Percentiles rank a stretch among this genome's conserved stretches.
These are phyloP conservation scores for Endocarpon pusillum DNA, from an alignment of 495 filamentous ascomycete species.

Conservation along the genomic window DNA sequence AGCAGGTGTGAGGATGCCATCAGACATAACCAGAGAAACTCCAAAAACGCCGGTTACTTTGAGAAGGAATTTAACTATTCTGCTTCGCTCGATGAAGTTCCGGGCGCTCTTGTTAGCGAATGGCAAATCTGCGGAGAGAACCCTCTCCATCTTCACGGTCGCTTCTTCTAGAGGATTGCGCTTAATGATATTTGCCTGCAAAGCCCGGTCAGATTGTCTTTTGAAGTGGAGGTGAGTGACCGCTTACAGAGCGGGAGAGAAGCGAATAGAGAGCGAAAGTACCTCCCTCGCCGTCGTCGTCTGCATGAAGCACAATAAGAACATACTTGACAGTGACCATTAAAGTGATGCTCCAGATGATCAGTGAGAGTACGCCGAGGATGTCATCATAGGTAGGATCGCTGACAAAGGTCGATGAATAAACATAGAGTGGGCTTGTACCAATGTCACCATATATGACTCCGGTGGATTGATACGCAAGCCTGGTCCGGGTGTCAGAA, in stretches of 20 bases:
- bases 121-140: conserved; percentile 35
- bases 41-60: conserved; percentile 55
- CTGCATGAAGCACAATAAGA: conserved; percentile 45
- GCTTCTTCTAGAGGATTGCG: conserved; percentile 38
- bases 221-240: neutral
- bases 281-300: conserved; percentile 56
- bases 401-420: conserved; percentile 44
- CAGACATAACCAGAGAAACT: conserved; percentile 48
- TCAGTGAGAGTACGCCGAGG: conserved; percentile 45
- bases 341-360: conserved; percentile 51
- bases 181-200: conserved; percentile 35
- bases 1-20: conserved; percentile 53
- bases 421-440: conserved; percentile 51
- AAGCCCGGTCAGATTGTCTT: neutral
- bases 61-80: conserved; percentile 30
- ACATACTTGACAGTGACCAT: conserved; percentile 55
- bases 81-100: conserved; percentile 38
- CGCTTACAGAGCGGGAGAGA: conserved; percentile 40
- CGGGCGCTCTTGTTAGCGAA: conserved; percentile 34
- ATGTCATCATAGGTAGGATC: conserved; percentile 37
- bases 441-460: conserved; percentile 58
- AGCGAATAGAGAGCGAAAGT: conserved; percentile 51
- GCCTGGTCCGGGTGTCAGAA: conserved; percentile 15
- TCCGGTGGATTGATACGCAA: conserved; percentile 46
- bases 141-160: conserved; percentile 42